Conservation (phyloP, 352 stramenopile species). For the Phytophthora sansomeana region DNA sequence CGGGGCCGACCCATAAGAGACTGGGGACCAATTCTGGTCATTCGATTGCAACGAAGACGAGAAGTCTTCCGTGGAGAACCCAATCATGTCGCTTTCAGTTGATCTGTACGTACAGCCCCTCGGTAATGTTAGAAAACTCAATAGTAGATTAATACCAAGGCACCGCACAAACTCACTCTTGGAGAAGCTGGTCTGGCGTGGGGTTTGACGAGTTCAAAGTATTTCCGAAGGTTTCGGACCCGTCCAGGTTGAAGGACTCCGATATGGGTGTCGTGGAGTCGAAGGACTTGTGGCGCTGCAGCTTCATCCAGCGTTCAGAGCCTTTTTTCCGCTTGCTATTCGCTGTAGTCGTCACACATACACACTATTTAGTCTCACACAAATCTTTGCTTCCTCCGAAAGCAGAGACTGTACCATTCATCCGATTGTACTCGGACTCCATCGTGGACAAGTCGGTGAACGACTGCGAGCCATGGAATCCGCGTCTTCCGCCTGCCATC, state of each 20-base stretch:
- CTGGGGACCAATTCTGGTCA: conserved; percentile 38
- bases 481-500: conserved; percentile 38
- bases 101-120: conserved; percentile 26
- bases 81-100: conserved; percentile 68
- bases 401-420: conserved; percentile 32
- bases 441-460: conserved; percentile 80
- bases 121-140: conserved; percentile 5
- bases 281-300: conserved; percentile 65
- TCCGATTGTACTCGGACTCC: conserved; percentile 68
- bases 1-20: conserved; percentile 33
- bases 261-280: conserved; percentile 66
- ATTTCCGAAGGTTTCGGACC: conserved; percentile 26
- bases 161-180: conserved; percentile 54
- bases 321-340: conserved; percentile 77
- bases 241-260: conserved; percentile 29
- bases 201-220: conserved; percentile 39
- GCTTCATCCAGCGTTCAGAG: conserved; percentile 70
- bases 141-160: not conserved
- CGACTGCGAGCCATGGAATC: conserved; percentile 72
- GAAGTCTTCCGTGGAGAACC: conserved; percentile 75
- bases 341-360: conserved; percentile 22
- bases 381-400: not conserved
- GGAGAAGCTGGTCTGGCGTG: conserved; percentile 51
- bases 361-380: not conserved
- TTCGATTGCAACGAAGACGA: conserved; percentile 57